A percentile compares a stretch with the other conserved stretches of the same genome.
phyloP scores from a whole-genome alignment of 805 yeast species.

The Myxozyma lipomycoides region DNA sequence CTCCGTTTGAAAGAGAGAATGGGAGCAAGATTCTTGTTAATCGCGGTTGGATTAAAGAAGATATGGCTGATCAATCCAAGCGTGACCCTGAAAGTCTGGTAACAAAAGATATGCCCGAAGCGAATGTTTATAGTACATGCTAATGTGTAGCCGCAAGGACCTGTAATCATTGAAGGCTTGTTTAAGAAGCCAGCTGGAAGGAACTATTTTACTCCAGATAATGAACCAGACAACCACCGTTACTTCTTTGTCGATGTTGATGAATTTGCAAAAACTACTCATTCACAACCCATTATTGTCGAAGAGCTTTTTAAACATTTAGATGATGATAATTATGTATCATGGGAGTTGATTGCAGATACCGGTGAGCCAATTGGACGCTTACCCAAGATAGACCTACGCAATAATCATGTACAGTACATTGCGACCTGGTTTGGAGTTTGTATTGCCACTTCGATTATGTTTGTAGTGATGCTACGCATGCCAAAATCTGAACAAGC shows the following conservation, averaged over 20 bases:
- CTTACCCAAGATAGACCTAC: constrained; percentile 70
- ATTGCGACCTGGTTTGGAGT: constrained; percentile 94
- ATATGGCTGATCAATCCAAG: constrained; percentile 54
- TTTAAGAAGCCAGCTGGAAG: constrained; percentile 50
- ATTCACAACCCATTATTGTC: constrained; percentile 67
- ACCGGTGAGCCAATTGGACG: constrained; percentile 92
- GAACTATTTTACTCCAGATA: constrained; percentile 63
- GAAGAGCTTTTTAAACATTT: constrained; percentile 59
- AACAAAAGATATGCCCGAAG: not conserved
- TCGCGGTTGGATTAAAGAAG: constrained; percentile 87
- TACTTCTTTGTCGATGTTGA: constrained; percentile 78
- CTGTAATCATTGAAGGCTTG: constrained; percentile 67
- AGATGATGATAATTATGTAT: constrained; percentile 15
- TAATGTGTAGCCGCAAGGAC: constrained; percentile 52
- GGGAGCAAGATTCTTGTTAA: constrained; percentile 77
- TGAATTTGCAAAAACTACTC: constrained; percentile 69
- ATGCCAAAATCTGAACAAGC: constrained; percentile 35
- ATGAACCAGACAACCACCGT: constrained; percentile 59
- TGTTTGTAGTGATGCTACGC: constrained; percentile 53
- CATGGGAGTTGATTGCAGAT: constrained; percentile 48
- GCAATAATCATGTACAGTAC: constrained; percentile 89
- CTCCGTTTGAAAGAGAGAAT: constrained; percentile 77
- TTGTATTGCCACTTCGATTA: constrained; percentile 64
- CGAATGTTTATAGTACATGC: not conserved
- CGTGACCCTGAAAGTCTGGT: constrained; percentile 56